A percentile compares a stretch with the other conserved stretches of the same genome.
Evolutionary conservation across 768 basidiomycete genomes (phyloP).

Genomic region (Paxillus rubicundulus): DNA sequence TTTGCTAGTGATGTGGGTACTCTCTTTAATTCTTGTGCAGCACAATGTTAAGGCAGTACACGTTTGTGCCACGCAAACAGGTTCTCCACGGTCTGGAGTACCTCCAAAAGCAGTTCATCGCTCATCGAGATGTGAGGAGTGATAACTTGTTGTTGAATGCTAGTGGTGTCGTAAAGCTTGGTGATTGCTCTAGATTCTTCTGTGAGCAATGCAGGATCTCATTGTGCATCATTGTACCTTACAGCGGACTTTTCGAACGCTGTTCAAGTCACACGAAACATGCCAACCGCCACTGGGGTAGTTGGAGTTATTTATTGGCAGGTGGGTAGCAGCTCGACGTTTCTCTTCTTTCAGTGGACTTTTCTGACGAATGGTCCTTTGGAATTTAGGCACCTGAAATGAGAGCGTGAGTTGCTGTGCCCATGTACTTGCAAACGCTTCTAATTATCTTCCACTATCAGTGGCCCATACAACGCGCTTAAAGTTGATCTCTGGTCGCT

Average conservation of each 20-base stretch:
- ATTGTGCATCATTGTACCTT: not conserved
- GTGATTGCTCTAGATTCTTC: constrained; percentile 38
- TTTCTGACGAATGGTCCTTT: not conserved
- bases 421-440: not conserved
- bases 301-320: constrained; percentile 84
- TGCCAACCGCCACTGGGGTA: constrained; percentile 50
- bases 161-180: constrained; percentile 69
- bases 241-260: constrained; percentile 82
- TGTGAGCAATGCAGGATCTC: not conserved
- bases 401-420: constrained; percentile 50
- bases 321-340: constrained; percentile 34
- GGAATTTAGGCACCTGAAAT: constrained; percentile 65
- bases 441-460: constrained; percentile 25
- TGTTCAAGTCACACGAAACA: constrained; percentile 51
- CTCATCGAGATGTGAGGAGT: constrained; percentile 81
- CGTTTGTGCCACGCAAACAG: constrained; percentile 34
- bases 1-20: constrained; percentile 73
- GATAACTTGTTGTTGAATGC: constrained; percentile 77
- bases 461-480: constrained; percentile 68
- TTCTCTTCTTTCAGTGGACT: not conserved
- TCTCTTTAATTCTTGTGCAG: not conserved
- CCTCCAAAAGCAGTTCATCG: constrained; percentile 62
- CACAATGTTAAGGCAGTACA: not conserved
- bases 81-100: constrained; percentile 64
- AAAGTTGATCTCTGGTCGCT: constrained; percentile 81